Evolutionary conservation across 2,329 filamentous ascomycete species (phyloP), one percentile per base, ranked within the genome.

Genomic region (Beauveria medogensis): DNA sequence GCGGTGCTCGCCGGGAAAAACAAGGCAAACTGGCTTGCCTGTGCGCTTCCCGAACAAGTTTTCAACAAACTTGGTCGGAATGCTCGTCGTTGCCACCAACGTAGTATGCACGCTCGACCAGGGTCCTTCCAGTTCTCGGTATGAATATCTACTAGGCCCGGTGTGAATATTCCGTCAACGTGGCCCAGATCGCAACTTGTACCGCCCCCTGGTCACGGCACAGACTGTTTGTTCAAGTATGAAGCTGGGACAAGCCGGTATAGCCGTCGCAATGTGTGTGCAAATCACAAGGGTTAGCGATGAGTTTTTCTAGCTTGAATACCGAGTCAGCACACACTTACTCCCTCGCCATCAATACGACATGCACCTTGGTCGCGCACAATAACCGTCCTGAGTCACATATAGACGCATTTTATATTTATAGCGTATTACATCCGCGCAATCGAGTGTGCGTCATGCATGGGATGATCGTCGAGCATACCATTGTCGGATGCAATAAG

Each of bases 161-260:
- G 10, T 47, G 34, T 28, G 4, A 41, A 37, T 40, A 40, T 14
- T 40, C 43, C 16, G 20, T 28, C 20, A 37, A 9, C 41, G 55
- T 48, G 55, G 55, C 44, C 40, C 44, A 57, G 55, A 57, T 57
- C 55, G 55, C 44, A 34, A 48, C 44, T 41, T 48, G 28, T n/a
- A 26, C 54, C 28, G 54, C 43, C 43, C 43, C 20, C 20, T 10
- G 30, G 44, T 22, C 30, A 40, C n/a, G n/a, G 40, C 30, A 57
- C 44, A 40, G 14, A 30, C 24, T 16, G 43, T 40, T 41, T 48
- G 43, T 26, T 44, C 55, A 16, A 48, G 22, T 57, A 57, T 48
- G 44, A 48, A 57, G 30, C 44, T 37, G 44, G 55, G 20, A 30
- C 44, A 34, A 28, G 30, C 30, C 55, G 55, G 55, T 57, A 57